Conservation (phyloP, 2,329 filamentous ascomycete genomes). For the Pezicula rhizophila region DNA sequence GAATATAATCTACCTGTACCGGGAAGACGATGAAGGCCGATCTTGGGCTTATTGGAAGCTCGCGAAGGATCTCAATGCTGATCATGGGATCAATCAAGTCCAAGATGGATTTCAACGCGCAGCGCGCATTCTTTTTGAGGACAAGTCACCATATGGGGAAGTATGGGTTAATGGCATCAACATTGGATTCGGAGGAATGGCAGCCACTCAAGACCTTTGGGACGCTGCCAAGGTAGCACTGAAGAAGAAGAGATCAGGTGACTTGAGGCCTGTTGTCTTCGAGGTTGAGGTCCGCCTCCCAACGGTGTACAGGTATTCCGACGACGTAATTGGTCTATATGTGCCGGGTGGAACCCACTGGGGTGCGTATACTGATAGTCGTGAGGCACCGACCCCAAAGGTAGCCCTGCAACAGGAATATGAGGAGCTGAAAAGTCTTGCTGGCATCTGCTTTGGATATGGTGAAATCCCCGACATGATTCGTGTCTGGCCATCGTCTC, state of each 20-base stretch:
- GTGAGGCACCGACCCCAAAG: no score
- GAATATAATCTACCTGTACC: constrained; percentile 3
- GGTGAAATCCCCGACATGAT: no score
- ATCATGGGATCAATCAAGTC: constrained; percentile 16
- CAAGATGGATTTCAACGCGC: constrained; percentile 12
- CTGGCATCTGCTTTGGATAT: no score
- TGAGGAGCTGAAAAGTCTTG: no score
- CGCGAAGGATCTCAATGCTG: constrained; percentile 1
- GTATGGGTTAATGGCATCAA: not conserved
- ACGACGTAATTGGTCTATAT: no score
- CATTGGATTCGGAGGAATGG: constrained; percentile 15
- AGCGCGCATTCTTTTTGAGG: constrained; percentile 8
- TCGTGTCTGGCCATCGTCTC: no score
- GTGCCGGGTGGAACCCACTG: no score
- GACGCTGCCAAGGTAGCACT: not conserved
- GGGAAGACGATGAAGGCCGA: not conserved
- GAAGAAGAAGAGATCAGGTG: constrained; percentile 1
- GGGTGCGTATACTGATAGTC: no score
- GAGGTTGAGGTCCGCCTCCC: not conserved
- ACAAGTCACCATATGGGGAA: not conserved
- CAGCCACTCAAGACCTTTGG: constrained; percentile 7
- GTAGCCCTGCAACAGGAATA: no score
- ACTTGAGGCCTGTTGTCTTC: not conserved
- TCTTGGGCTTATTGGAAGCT: constrained; percentile 18
- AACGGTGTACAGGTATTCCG: not conserved